Conservation (phyloP, 257 asterid species). For the Solanum peruvianum region DNA sequence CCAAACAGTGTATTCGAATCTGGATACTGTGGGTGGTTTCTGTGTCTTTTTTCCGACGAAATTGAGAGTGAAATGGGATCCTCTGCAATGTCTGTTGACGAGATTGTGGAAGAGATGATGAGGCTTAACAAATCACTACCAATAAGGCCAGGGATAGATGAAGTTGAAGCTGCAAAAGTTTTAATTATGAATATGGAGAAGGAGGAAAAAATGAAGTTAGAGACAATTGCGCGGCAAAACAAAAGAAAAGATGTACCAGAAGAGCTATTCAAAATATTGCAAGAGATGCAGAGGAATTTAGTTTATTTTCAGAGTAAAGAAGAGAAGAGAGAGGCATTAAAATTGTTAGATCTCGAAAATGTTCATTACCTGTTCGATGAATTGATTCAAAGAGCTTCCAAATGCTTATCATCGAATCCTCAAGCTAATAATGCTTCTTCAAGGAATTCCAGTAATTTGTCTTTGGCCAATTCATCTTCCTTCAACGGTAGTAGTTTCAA, state of each 20-base stretch:
- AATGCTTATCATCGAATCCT: background rate
- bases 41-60: too few species aligned
- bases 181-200: background rate
- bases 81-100: background rate
- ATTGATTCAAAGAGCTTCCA: slow-evolving; percentile 5
- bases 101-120: slow-evolving; percentile 2
- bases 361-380: background rate
- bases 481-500: slow-evolving; percentile 29
- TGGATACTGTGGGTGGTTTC: background rate
- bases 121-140: background rate
- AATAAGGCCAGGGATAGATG: background rate
- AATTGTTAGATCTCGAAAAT: slow-evolving; percentile 1
- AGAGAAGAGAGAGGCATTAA: background rate
- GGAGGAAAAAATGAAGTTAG: background rate
- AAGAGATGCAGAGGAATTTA: slow-evolving; percentile 2
- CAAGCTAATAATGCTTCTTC: background rate
- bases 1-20: background rate
- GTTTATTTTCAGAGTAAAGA: slow-evolving; percentile 3
- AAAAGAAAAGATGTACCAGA: slow-evolving; percentile 1
- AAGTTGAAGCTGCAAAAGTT: slow-evolving; percentile 2
- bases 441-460: background rate
- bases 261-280: background rate
- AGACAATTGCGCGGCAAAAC: background rate
- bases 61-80: background rate
- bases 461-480: slow-evolving; percentile 21